Evolutionary conservation across 2,329 filamentous ascomycete genomes (phyloP).

Genomic region (Neopestalotiopsis rosae): DNA sequence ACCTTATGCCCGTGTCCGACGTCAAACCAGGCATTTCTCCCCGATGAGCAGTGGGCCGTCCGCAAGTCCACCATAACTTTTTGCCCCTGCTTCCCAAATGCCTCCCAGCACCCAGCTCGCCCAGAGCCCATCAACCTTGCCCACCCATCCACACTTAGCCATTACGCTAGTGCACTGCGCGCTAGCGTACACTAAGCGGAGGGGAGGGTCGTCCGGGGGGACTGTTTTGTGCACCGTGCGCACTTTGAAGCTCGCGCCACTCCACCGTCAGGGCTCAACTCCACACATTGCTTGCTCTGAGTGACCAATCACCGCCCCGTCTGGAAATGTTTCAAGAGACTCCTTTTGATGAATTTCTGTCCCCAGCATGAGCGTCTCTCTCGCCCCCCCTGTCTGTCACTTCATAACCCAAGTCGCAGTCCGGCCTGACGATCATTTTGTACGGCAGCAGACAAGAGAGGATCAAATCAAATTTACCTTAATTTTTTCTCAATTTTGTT

Average conservation of each 20-base stretch:
- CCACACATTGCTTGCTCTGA: not conserved
- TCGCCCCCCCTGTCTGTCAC: slow-evolving; percentile 12
- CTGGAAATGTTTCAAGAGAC: slow-evolving; percentile 5
- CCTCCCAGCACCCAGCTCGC: not conserved
- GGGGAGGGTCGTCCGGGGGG: not conserved
- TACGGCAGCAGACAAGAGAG: not conserved
- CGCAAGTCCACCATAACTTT: not conserved
- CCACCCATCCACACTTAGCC: not conserved
- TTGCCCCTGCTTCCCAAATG: not conserved
- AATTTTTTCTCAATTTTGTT: slow-evolving; percentile 5
- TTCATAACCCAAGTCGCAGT: not conserved
- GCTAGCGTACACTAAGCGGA: not conserved
- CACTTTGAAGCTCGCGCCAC: not conserved
- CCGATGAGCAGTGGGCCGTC: not conserved
- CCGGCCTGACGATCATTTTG: not conserved
- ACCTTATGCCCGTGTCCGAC: not conserved
- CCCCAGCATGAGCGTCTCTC: not conserved
- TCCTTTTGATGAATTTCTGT: slow-evolving; percentile 18
- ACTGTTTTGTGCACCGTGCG: not conserved
- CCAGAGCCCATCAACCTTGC: not conserved
- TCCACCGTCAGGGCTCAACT: not conserved
- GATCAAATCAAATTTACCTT: slow-evolving; percentile 1
- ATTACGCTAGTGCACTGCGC: not conserved
- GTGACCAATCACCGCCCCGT: slow-evolving; percentile 4
- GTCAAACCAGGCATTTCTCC: not conserved